A percentile compares a stretch with the other conserved stretches of the same genome.
Conservation (phyloP, 257 asterid genomes). For the Penstemon davidsonii region DNA sequence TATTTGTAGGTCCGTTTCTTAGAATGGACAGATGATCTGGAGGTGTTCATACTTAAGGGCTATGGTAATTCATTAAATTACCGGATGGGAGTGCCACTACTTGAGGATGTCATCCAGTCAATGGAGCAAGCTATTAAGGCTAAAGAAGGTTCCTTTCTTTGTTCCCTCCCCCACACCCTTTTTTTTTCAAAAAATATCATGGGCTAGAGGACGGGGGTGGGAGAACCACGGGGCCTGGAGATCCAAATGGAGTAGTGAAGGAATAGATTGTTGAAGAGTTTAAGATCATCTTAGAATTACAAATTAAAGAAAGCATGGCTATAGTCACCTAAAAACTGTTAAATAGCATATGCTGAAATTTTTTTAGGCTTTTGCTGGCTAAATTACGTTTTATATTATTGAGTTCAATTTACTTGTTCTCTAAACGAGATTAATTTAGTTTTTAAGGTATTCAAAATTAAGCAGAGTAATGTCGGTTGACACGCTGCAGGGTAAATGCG, state of each 20-base stretch:
- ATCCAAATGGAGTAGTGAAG: too few relatives aligned
- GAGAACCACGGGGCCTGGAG: too few relatives aligned
- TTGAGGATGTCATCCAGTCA: slow-evolving; percentile 81
- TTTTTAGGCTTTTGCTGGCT: too few relatives aligned
- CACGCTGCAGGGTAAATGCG: too few relatives aligned
- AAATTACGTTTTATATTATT: too few relatives aligned
- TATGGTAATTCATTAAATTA: slow-evolving; percentile 90
- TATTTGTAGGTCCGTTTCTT: slow-evolving; percentile 60
- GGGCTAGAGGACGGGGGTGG: too few relatives aligned
- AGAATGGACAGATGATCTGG: slow-evolving; percentile 97
- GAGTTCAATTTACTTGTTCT: too few relatives aligned
- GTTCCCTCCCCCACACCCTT: neutral
- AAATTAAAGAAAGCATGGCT: neutral
- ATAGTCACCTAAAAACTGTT: neutral
- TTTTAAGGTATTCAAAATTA: too few relatives aligned
- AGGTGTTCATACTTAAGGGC: slow-evolving; percentile 81
- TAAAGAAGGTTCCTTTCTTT: slow-evolving; percentile 54
- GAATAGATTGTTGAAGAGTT: too few relatives aligned
- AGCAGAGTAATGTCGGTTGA: too few relatives aligned
- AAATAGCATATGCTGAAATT: too few relatives aligned
- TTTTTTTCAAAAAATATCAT: neutral
- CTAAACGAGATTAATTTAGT: too few relatives aligned
- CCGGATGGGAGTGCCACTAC: slow-evolving; percentile 93
- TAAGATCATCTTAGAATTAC: slow-evolving; percentile 1
- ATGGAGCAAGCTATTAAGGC: slow-evolving; percentile 90